A percentile compares a stretch with the other conserved stretches of the same genome.
Evolutionary conservation across 768 basidiomycete genomes (phyloP).

Genomic region (Suillus occidentalis): DNA sequence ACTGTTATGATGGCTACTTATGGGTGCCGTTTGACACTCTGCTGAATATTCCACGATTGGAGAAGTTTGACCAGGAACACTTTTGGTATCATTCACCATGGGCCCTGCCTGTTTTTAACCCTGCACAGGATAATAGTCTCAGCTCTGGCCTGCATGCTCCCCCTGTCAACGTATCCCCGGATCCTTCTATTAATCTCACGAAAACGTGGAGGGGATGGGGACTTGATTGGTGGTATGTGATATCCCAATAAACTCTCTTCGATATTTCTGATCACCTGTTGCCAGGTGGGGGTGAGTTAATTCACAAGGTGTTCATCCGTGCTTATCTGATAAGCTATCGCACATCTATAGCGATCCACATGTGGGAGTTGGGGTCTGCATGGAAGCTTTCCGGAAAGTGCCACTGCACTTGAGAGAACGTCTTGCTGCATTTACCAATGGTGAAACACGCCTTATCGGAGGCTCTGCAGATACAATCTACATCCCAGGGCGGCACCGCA

Average conservation of each 20-base stretch:
- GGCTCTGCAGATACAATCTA: conserved; percentile 52
- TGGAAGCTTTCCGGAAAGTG: conserved; percentile 39
- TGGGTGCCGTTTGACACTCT: conserved; percentile 55
- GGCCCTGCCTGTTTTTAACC: conserved; percentile 42
- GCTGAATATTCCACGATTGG: conserved; percentile 48
- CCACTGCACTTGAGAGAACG: conserved; percentile 36
- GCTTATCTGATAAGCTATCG: conserved; percentile 4
- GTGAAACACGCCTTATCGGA: conserved; percentile 41
- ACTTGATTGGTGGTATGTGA: conserved; percentile 43
- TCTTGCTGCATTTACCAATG: conserved; percentile 36
- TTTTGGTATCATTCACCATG: conserved; percentile 55
- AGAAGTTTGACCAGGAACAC: conserved; percentile 43
- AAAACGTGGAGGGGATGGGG: conserved; percentile 42
- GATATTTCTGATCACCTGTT: not conserved
- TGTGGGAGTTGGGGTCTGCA: conserved; percentile 45
- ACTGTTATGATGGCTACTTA: conserved; percentile 50
- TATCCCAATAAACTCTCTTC: conserved; percentile 2
- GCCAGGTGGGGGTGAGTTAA: conserved; percentile 44
- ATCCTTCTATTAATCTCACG: conserved; percentile 37
- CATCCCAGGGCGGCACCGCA: conserved; percentile 43
- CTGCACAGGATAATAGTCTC: conserved; percentile 26
- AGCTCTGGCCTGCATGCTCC: conserved; percentile 36
- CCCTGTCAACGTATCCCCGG: conserved; percentile 42
- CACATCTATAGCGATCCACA: conserved; percentile 36
- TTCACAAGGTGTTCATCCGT: not conserved